Base-by-base conservation (phyloP, 768 basidiomycete genomes). In the Aureoboletus auriporus region DNA sequence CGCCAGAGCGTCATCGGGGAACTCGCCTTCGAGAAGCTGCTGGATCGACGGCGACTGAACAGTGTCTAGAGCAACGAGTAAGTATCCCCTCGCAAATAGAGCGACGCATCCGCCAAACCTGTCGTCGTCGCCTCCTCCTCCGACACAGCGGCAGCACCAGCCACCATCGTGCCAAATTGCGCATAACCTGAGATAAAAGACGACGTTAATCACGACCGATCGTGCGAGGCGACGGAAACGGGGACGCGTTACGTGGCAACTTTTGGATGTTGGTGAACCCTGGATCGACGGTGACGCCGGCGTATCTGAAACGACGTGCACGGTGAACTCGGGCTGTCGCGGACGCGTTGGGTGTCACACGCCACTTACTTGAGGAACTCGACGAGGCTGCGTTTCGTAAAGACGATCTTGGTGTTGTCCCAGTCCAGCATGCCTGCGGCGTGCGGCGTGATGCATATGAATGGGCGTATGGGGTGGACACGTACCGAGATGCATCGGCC, bases 231-330 rank as follows among this genome's bases (percentile, higher is more conserved):
- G 23, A 34, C 11, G 5, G 27, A 10, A 27, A 28, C 1, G 23
- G 14, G 17, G 14, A 35, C 9, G 30, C 75, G 29, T 42, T 71
- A 89, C 88, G 77, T 26, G 88, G 88, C 35, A 90, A 75, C 62
- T 89, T 89, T 58, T 75, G 72, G 42, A 90, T 85, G 58, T 85
- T 89, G 35, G 67, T 65, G 57, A 85, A 84, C 67, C 86, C 85
- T 38, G 87, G 77, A 60, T 90, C 88, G 31, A 89, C 82, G 11
- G 87, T 88, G 30, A 75, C 80, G 14, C 84, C 87, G 31, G 80
- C 77, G 60, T 86, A 85, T 65, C 86, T 89, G 61, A 39, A 52
- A 23, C 53, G 49, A 44, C 8, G 46, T 56, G 53, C 55, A 23
- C 20, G 20, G 20, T 66, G 51, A 67, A 54, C 62, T 59, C 54